Evolutionary conservation across 192 early-diverging fungal species (phyloP).

Genomic region (Oehlia diaphana): DNA sequence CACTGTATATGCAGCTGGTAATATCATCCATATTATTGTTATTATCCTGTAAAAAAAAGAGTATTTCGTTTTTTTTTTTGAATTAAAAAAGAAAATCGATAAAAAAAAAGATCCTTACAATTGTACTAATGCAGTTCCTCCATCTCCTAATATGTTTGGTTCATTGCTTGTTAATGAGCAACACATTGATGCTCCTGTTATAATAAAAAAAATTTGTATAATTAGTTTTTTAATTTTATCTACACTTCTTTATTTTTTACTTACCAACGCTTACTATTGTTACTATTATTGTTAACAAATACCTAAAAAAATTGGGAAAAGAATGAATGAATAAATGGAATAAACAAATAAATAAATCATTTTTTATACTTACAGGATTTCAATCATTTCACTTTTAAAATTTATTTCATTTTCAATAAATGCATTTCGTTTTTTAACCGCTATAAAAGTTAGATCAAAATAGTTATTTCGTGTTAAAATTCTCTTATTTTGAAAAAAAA

Average conservation of each 20-base stretch:
- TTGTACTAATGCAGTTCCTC: not conserved
- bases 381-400: not conserved
- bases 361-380: not conserved
- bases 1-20: not conserved
- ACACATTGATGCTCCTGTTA: not conserved
- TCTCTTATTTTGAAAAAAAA: not conserved
- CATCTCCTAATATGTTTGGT: not conserved
- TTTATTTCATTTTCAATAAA: not conserved
- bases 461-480: not conserved
- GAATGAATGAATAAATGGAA: not conserved
- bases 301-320: not conserved
- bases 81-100: not conserved
- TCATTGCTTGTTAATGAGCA: not conserved
- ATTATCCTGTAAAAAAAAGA: not conserved
- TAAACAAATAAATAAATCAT: not conserved
- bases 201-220: not conserved
- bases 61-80: too few relatives aligned
- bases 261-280: not conserved
- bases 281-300: not conserved
- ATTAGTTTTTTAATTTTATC: not conserved
- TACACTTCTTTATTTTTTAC: not conserved
- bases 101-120: not conserved
- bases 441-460: not conserved
- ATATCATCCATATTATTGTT: not conserved
- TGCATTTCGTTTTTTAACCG: not conserved